phyloP scores from a whole-genome alignment of 352 stramenopile genomes.

The Phytophthora cactorum region DNA sequence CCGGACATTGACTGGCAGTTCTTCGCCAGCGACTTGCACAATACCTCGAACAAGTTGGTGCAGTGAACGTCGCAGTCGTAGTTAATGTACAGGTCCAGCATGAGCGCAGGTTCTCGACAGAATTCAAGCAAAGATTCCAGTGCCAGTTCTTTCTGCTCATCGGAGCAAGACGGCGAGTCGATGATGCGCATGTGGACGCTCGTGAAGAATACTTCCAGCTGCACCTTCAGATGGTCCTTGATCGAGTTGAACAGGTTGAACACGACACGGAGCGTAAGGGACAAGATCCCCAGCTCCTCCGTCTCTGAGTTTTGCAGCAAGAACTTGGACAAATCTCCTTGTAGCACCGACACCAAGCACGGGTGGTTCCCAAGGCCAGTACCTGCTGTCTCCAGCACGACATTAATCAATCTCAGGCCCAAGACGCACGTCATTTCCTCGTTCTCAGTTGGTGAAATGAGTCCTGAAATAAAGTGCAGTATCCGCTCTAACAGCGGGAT shows the following conservation, averaged over 20 bases:
- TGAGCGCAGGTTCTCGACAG: constrained; percentile 96
- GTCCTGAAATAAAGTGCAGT: constrained; percentile 92
- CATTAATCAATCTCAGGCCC: constrained; percentile 96
- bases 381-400: constrained; percentile 95
- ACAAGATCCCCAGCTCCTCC: constrained; percentile 93
- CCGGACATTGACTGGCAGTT: constrained; percentile 84
- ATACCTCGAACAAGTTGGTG: constrained; percentile 98
- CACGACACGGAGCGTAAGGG: constrained; percentile 95
- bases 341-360: constrained; percentile 87
- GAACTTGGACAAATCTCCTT: constrained; percentile 97
- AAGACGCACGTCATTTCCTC: constrained; percentile 90
- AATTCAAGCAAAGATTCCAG: constrained; percentile 98
- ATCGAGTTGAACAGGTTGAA: constrained; percentile 99
- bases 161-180: constrained; percentile 80
- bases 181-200: constrained; percentile 96
- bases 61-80: constrained; percentile 99
- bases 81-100: constrained; percentile 99
- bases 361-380: constrained; percentile 80
- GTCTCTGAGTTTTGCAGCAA: constrained; percentile 96
- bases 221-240: constrained; percentile 98
- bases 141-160: constrained; percentile 88
- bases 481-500: constrained; percentile 93
- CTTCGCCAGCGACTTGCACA: constrained; percentile 94
- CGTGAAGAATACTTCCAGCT: constrained; percentile 99
- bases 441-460: constrained; percentile 94